Evolutionary conservation across 306 rosid species (phyloP).

Genomic region (Rosa chinensis): DNA sequence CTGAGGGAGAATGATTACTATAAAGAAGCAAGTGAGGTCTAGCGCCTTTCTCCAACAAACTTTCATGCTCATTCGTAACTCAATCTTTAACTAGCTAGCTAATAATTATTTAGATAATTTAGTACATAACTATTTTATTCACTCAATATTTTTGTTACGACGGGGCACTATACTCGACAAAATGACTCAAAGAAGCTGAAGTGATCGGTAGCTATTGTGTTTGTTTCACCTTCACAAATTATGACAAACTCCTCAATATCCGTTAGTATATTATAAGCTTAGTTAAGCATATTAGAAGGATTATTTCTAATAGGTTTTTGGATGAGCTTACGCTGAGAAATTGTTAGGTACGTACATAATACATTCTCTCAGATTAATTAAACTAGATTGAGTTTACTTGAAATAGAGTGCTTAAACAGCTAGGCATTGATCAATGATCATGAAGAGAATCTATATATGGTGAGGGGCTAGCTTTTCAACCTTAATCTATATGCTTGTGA

Average conservation of each 20-base stretch:
- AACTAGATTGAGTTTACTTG: neutral
- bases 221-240: neutral
- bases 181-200: neutral
- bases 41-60: neutral
- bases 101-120: no score
- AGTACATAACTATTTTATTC: no score
- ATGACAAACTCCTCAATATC: neutral
- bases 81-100: neutral
- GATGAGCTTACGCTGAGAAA: neutral
- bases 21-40: neutral
- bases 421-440: neutral
- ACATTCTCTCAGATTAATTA: constrained; percentile 4
- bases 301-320: no score
- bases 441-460: neutral
- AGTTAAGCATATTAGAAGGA: neutral
- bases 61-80: neutral
- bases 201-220: neutral
- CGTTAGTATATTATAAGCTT: no score
- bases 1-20: no score
- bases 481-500: neutral
- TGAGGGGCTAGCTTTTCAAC: neutral
- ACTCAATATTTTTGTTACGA: neutral
- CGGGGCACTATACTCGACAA: neutral
- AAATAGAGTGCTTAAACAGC: neutral
- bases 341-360: neutral